phyloP scores from a whole-genome alignment of 2,329 filamentous ascomycete genomes.

The Aspergillus cejpii region DNA sequence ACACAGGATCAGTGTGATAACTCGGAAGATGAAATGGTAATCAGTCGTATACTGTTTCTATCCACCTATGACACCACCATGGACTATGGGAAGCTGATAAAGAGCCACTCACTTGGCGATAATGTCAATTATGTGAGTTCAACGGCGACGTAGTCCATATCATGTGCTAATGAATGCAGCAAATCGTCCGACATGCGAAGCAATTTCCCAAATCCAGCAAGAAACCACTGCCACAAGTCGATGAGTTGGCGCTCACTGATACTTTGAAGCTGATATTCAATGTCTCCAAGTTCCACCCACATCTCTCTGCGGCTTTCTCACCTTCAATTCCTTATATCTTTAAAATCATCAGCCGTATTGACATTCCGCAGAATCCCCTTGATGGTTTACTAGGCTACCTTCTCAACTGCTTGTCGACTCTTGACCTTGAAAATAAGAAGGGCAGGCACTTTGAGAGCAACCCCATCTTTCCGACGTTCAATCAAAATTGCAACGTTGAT shows the following conservation, averaged over 20 bases:
- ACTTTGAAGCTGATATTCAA: conserved; percentile 88
- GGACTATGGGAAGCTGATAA: conserved; percentile 59
- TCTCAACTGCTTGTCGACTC: conserved; percentile 73
- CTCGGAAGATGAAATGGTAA: conserved; percentile 78
- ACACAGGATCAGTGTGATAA: conserved; percentile 50
- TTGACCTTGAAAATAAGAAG: conserved; percentile 58
- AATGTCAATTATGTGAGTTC: conserved; percentile 52
- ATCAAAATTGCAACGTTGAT: conserved; percentile 54
- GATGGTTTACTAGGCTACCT: conserved; percentile 65
- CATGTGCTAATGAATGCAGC: conserved; percentile 36
- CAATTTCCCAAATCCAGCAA: conserved; percentile 42
- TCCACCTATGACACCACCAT: conserved; percentile 70
- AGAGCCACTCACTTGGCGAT: conserved; percentile 59
- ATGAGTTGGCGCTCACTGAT: conserved; percentile 73
- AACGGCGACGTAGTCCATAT: background rate
- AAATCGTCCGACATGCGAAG: conserved; percentile 63
- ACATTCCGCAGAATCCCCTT: conserved; percentile 59
- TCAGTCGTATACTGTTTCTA: conserved; percentile 71
- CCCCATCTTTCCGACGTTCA: conserved; percentile 60
- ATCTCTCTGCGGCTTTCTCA: conserved; percentile 57
- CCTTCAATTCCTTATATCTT: conserved; percentile 63
- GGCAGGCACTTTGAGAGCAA: conserved; percentile 39
- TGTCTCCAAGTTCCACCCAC: conserved; percentile 65
- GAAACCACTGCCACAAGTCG: conserved; percentile 44
- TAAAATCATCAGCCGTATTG: conserved; percentile 58